A percentile compares a stretch with the other conserved stretches of the same genome.
Evolutionary conservation across 2,329 filamentous ascomycete genomes (phyloP).

Genomic region (Basipetospora sp.): DNA sequence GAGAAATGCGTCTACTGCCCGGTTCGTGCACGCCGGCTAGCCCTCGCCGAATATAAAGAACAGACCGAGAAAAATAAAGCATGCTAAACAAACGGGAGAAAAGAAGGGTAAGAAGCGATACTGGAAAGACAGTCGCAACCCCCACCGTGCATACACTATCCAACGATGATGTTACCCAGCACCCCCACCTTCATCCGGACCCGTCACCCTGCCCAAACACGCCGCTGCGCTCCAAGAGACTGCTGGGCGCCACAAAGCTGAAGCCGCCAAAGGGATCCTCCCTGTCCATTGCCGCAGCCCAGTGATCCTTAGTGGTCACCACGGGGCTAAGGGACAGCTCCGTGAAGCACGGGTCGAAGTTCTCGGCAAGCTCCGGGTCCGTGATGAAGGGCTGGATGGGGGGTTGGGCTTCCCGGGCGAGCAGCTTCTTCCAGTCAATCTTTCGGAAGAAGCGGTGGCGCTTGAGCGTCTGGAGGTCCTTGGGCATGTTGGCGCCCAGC

Average conservation of each 20-base stretch:
- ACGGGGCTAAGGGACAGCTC: slow-evolving; percentile 67
- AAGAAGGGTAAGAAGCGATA: no score
- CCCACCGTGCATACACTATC: no score
- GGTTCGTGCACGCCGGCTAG: no score
- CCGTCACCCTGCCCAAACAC: background rate
- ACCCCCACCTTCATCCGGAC: background rate
- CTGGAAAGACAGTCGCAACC: no score
- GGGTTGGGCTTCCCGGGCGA: slow-evolving; percentile 65
- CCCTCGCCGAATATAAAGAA: no score
- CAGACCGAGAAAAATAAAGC: no score
- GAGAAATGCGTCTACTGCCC: no score
- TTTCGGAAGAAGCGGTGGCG: slow-evolving; percentile 91
- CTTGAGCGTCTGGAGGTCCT: slow-evolving; percentile 75
- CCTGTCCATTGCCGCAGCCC: slow-evolving; percentile 21
- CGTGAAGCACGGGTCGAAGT: slow-evolving; percentile 89
- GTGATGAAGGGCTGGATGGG: slow-evolving; percentile 90
- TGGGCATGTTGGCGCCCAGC: slow-evolving; percentile 74
- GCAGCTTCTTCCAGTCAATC: slow-evolving; percentile 85
- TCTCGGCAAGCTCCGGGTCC: slow-evolving; percentile 89
- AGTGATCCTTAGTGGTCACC: slow-evolving; percentile 29
- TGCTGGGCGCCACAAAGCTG: slow-evolving; percentile 46
- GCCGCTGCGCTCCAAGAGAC: slow-evolving; percentile 32
- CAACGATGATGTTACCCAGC: no score
- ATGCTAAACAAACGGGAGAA: no score
- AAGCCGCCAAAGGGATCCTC: slow-evolving; percentile 50